phyloP scores from a whole-genome alignment of 1,284 basidiomycete genomes.

The Mycosarcoma mackinlayi region DNA sequence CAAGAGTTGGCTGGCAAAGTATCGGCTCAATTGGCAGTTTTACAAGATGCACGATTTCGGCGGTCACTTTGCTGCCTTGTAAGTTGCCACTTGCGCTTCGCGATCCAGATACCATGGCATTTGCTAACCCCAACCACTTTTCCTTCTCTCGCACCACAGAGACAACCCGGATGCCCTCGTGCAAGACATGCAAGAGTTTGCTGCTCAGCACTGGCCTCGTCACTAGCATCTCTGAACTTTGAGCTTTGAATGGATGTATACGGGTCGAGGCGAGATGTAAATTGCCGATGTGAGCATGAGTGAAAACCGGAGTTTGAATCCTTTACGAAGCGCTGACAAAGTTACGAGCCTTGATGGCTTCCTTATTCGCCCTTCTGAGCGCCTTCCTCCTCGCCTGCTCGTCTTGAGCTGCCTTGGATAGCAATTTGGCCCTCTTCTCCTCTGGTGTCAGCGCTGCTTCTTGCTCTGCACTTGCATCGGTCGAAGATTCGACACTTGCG shows the following conservation, averaged over 20 bases:
- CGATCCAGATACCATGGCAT: no score
- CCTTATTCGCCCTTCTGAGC: conserved; percentile 57
- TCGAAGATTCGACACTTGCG: neutral
- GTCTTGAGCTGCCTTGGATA: conserved; percentile 29
- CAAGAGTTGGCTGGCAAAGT: conserved; percentile 37
- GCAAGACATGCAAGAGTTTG: conserved; percentile 50
- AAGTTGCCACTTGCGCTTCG: conserved; percentile 29
- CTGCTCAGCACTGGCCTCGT: conserved; percentile 40
- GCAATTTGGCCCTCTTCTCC: conserved; percentile 5
- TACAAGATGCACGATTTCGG: conserved; percentile 52
- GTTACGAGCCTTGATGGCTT: conserved; percentile 62
- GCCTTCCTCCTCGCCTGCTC: conserved; percentile 41
- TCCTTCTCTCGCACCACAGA: conserved; percentile 1
- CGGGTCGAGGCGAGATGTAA: no score
- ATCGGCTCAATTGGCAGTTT: conserved; percentile 38
- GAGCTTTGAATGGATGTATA: no score
- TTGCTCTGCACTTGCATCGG: neutral
- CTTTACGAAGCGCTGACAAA: conserved; percentile 60
- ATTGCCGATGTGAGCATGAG: neutral
- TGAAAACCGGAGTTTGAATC: neutral
- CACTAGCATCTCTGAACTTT: no score
- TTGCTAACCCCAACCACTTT: no score
- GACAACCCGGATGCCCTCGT: conserved; percentile 49
- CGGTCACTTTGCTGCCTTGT: conserved; percentile 61
- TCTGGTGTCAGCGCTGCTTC: conserved; percentile 8